Evolutionary conservation across 257 asterid species (phyloP), one percentile per base, ranked within the genome.

Genomic region (Orobanche coerulescens): DNA sequence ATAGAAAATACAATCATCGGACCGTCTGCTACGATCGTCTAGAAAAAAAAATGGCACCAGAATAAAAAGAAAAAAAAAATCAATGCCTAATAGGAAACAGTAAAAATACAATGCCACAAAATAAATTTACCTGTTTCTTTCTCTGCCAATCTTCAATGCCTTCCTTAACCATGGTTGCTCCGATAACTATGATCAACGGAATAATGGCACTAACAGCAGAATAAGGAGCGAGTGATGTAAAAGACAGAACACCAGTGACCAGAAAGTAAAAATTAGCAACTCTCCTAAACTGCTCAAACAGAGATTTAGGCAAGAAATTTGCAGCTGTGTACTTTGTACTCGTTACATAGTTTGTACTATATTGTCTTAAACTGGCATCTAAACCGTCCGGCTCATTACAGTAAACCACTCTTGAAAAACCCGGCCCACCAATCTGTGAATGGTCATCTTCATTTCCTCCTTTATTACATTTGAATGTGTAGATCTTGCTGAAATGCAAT

Each of bases 231-330:
- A 87, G 74, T 0, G 64, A 1, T 19, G 97, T 91, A 76, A 91
- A 87, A 22, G 97, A 62, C 81, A 91, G 64, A 47, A 68, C 50
- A n/a, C 82, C 97, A 49, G 73, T 72, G 37, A 91, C 91, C 52
- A 91, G 86, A 66, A 91, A 91, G 79, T 69, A 91, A 53, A 91
- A 91, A 46, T 91, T 91, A 22, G 97, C 97, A 37, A 87, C 96
- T 61, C 97, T 87, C 53, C 97, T 81, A 62, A 91, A 91, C 86
- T 91, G 97, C 75, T 91, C 97, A 75, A 87, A 91, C 76, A 91
- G 76, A 23, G 94, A 62, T 58, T 91, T 91, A 0, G 97, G 97
- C 71, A 91, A 64, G 82, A 91, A 91, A 58, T 91, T 77, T 43
- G 89, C 91, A 50, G 85, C 67, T 18, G 94, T 87, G 48, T 91